Base-by-base conservation (phyloP, 176 grass and related monocot genomes). In the Ananas comosus region DNA sequence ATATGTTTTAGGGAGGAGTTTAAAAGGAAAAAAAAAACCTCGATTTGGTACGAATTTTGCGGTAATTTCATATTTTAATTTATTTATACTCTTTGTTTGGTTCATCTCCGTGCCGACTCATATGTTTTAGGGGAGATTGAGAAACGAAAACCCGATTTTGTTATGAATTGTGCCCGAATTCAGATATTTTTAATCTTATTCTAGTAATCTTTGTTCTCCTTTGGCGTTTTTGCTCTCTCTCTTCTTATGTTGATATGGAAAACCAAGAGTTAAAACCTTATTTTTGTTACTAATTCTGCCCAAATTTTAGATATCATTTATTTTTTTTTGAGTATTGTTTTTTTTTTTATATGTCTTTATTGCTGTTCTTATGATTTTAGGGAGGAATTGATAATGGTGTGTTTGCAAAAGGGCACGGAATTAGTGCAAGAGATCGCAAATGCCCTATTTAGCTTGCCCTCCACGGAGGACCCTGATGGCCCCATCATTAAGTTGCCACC, bases 341-440 rank as follows among this genome's bases (percentile, higher is more conserved):
- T 4, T 42, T 5, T 4, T 58, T 42, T 22, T 9, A 24, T 66
- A 70, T 29, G 13, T 66, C 67, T 2, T 51, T 16, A 64, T 78
- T 13, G 12, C 8, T 72, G 51, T 83, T 48, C 49, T 33, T 56
- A 12, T 52, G 22, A 29, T 49, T 61, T 76, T 66, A 94, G 94
- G 80, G 80, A 66, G 33, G 94, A 80, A 21, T 49, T 99, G 63
- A 82, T 80, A 66, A 67, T 67, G 16, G 83, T 81, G 65, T 91
- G 87, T 70, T 71, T 99, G 51, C 72, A 78, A 12, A 99, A 91
- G 76, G 90, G 72, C 10, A 86, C 80, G 22, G 87, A 91, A 64
- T 70, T 93, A 64, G 87, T 91, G 22, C 90, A 99, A 82, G 87
- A 82, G 1, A 82, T 99, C 3, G 82, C 95, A 24, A 48, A 99